These are phyloP conservation scores for Hanseniaspora meyeri DNA, from an alignment of 805 yeast species.

Conservation along the genomic window DNA sequence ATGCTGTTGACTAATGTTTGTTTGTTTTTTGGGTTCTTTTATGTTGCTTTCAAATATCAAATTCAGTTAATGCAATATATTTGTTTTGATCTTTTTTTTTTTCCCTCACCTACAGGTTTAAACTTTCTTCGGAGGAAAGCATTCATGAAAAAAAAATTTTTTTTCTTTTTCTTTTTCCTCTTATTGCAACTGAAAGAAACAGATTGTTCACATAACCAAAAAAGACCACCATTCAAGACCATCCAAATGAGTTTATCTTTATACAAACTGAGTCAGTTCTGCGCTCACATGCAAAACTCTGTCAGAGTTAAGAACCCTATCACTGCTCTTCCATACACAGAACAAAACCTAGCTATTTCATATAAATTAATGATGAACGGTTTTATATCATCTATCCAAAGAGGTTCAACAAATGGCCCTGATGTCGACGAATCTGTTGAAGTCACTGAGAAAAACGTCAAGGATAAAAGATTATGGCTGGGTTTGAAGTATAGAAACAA, in stretches of 20 bases:
- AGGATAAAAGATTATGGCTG: conserved; percentile 81
- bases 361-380: conserved; percentile 84
- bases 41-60: not conserved
- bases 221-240: not conserved
- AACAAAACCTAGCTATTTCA: conserved; percentile 71
- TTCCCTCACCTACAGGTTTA: no score
- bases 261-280: conserved; percentile 68
- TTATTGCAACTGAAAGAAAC: not conserved
- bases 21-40: not conserved
- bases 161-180: not conserved
- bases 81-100: no score
- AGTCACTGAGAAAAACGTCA: conserved; percentile 73
- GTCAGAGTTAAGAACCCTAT: conserved; percentile 58
- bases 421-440: conserved; percentile 54
- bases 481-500: conserved; percentile 79
- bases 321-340: conserved; percentile 73
- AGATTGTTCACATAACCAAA: not conserved
- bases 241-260: conserved; percentile 53
- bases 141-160: not conserved
- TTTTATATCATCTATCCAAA: conserved; percentile 66
- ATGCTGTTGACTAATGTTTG: not conserved
- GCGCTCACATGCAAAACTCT: conserved; percentile 84
- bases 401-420: conserved; percentile 78
- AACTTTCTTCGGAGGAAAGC: no score
- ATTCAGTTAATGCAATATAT: no score